Conservation (phyloP, 225 moss, liverwort and hornwort genomes). For the Bryoerythrophyllum caledonicum region DNA sequence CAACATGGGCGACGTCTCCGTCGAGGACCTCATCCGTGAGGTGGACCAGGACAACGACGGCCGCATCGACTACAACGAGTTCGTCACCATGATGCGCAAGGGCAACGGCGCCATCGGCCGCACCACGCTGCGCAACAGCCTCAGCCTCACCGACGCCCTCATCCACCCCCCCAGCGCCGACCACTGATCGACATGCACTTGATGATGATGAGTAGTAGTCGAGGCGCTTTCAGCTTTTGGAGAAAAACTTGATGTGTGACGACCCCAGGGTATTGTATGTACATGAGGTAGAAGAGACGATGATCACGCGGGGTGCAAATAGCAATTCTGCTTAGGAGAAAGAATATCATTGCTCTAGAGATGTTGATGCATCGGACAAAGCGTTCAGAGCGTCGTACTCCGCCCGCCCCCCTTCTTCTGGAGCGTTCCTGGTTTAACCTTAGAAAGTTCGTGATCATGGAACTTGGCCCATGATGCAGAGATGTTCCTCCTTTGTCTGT, state of each 20-base stretch:
- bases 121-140: conserved; percentile 44
- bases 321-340: conserved; percentile 3
- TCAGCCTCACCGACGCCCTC: conserved; percentile 42
- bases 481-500: neutral
- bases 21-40: conserved; percentile 56
- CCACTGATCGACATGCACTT: neutral
- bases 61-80: conserved; percentile 62
- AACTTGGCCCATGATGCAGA: neutral
- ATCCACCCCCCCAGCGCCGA: conserved; percentile 24
- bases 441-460: neutral
- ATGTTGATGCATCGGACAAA: neutral
- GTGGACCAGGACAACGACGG: conserved; percentile 64
- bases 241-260: neutral
- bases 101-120: conserved; percentile 48
- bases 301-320: neutral
- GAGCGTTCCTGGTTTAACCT: neutral
- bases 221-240: neutral
- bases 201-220: neutral
- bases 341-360: neutral
- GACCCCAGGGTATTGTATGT: conserved; percentile 1
- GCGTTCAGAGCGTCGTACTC: neutral
- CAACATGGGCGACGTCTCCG: conserved; percentile 49
- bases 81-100: conserved; percentile 61
- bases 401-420: neutral
- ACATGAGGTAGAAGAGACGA: neutral